Percentiles rank a stretch among this genome's conserved stretches.
Evolutionary conservation across 495 filamentous ascomycete species (phyloP).

Genomic region (Pseudomonodictys pantanalensis): DNA sequence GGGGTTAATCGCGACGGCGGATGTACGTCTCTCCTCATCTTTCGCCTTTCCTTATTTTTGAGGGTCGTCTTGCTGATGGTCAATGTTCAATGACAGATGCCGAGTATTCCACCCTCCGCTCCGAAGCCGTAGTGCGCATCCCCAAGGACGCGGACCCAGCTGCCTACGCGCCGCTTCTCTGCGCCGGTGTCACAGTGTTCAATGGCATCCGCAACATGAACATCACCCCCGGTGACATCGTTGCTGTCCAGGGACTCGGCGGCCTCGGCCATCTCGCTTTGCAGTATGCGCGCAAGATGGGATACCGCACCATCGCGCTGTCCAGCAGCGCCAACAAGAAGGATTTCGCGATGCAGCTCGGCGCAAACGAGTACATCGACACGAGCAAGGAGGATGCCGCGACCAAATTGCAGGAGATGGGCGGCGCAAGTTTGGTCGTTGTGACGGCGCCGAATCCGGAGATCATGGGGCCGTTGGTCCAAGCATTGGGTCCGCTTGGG

Average conservation of each 20-base stretch:
- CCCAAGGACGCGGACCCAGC: slow-evolving; percentile 57
- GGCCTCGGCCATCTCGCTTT: slow-evolving; percentile 67
- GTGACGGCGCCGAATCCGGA: slow-evolving; percentile 58
- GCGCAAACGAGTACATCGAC: slow-evolving; percentile 68
- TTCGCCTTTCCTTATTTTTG: background rate
- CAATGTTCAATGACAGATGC: slow-evolving; percentile 43
- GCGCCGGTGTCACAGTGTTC: slow-evolving; percentile 71
- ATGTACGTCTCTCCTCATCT: slow-evolving; percentile 35
- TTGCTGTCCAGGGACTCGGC: slow-evolving; percentile 51
- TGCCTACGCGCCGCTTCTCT: slow-evolving; percentile 64
- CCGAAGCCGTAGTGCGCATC: slow-evolving; percentile 63
- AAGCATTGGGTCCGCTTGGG: slow-evolving; percentile 54
- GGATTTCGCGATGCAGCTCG: slow-evolving; percentile 57
- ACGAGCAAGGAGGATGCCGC: slow-evolving; percentile 52
- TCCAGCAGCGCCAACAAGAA: slow-evolving; percentile 57
- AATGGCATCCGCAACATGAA: slow-evolving; percentile 64
- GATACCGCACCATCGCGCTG: slow-evolving; percentile 62
- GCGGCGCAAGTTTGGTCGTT: slow-evolving; percentile 60
- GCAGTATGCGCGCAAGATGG: slow-evolving; percentile 64
- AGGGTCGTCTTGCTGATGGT: background rate
- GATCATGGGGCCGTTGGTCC: slow-evolving; percentile 51
- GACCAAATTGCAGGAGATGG: slow-evolving; percentile 53
- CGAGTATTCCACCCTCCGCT: slow-evolving; percentile 60
- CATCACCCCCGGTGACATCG: slow-evolving; percentile 54
- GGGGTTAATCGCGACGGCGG: slow-evolving; percentile 45